phyloP scores from a whole-genome alignment of 305 asterid species.

The Fraxinus dipetala region DNA sequence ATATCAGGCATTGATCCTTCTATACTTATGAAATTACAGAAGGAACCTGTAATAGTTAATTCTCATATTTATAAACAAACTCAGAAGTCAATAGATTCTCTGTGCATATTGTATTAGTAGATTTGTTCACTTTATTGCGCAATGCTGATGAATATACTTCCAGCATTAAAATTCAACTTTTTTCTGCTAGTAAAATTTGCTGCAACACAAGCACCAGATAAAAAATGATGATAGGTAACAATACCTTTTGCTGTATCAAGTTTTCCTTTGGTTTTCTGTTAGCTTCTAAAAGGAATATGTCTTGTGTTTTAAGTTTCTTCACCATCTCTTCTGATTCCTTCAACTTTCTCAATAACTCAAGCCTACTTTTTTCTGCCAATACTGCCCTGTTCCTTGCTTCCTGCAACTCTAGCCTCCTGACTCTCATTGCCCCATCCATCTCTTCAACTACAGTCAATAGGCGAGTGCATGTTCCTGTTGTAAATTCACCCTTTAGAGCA shows the following conservation, averaged over 20 bases:
- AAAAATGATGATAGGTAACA: slow-evolving; percentile 17
- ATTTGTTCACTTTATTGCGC: background rate
- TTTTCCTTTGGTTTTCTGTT: slow-evolving; percentile 25
- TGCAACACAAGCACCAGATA: background rate
- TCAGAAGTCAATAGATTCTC: slow-evolving; percentile 8
- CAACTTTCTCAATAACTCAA: slow-evolving; percentile 42
- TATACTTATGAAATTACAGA: background rate
- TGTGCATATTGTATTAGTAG: background rate
- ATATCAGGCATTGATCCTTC: background rate
- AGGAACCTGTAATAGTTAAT: background rate
- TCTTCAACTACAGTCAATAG: slow-evolving; percentile 55
- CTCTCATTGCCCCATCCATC: slow-evolving; percentile 56
- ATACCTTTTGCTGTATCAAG: slow-evolving; percentile 36
- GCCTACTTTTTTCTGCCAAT: slow-evolving; percentile 47
- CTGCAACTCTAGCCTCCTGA: slow-evolving; percentile 52
- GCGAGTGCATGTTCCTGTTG: slow-evolving; percentile 47
- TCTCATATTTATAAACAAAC: background rate
- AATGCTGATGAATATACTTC: background rate
- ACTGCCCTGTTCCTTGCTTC: slow-evolving; percentile 51
- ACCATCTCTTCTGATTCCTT: slow-evolving; percentile 49
- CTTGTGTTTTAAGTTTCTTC: slow-evolving; percentile 31
- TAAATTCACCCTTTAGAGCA: slow-evolving; percentile 54
- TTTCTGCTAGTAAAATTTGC: background rate
- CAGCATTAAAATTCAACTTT: background rate
- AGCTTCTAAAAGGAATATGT: slow-evolving; percentile 32